Evolutionary conservation across 163 green algal species (phyloP), one percentile per base, ranked within the genome.

Genomic region (Volvox carteri): DNA sequence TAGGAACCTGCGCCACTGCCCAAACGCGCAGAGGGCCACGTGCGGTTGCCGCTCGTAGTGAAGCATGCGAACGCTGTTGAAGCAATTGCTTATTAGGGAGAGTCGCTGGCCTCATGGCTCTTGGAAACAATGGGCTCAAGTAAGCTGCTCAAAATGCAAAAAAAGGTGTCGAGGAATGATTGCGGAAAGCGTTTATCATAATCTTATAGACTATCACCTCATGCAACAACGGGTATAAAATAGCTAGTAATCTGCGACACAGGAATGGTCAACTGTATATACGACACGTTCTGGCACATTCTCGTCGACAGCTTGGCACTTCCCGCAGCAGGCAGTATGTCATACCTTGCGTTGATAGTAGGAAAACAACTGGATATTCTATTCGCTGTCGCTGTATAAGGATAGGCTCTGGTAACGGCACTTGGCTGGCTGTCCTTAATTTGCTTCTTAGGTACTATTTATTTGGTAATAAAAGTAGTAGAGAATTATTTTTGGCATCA

Each of bases 1-100:
- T 41, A 37, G 70, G 70, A 78, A 78, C 3, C 44, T 80, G 73
- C 41, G 73, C 42, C 73, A 80, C 73, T 4, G 73, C 73, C 33
- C 42, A 7, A 8, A 80, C 41, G 25, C 73, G 73, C 44, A 80
- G 42, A 50, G 42, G 42, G 1, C 73, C 42, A 58, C 70, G 42
- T 33, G 42, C 67, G 33, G 33, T 4, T 25, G 12, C 37, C n/a
- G 62, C 62, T 9, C n/a, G 62, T 12, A 3, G 7, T 35, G 23
- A 5, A 76, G 67, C 67, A 37, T 30, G 28, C 60, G 23, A 39
- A 72, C 33, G 30, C 33, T 35, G 7, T 11, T 6, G 18, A 21
- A 3, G 14, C 5, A 76, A 6, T 48, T 48, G n/a, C 18, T 76
- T 33, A 25, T 76, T 30, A 28, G 35, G 25, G 23, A 76, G 33